phyloP scores from a whole-genome alignment of 352 stramenopile species.

The Globisporangium radiosum region DNA sequence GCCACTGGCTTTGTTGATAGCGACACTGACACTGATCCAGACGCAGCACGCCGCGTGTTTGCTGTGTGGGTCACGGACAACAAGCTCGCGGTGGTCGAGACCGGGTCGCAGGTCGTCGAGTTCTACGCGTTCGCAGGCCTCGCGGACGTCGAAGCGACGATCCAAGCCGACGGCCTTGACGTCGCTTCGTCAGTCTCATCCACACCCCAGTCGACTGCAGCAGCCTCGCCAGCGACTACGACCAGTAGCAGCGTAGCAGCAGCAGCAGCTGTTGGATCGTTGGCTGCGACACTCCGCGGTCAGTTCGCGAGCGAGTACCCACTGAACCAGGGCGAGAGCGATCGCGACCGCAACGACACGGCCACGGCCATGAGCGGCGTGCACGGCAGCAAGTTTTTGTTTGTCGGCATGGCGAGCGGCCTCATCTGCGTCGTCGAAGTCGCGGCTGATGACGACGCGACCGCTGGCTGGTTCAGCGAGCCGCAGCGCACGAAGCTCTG shows the following conservation, averaged over 20 bases:
- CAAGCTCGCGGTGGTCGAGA: slow-evolving; percentile 59
- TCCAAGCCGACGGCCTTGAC: slow-evolving; percentile 16
- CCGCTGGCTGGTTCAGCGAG: slow-evolving; percentile 28
- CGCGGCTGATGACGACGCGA: slow-evolving; percentile 4
- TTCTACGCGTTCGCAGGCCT: slow-evolving; percentile 70
- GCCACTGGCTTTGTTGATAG: not conserved
- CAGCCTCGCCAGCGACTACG: not conserved
- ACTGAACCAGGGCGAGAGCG: slow-evolving; percentile 46
- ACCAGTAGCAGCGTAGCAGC: not conserved
- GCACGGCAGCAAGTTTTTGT: slow-evolving; percentile 46
- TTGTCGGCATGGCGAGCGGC: slow-evolving; percentile 69
- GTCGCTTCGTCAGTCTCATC: slow-evolving; percentile 1
- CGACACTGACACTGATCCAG: slow-evolving; percentile 3
- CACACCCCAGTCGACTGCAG: not conserved
- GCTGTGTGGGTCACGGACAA: slow-evolving; percentile 46
- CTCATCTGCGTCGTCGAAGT: slow-evolving; percentile 67
- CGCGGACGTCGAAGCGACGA: slow-evolving; percentile 7
- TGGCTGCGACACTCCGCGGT: slow-evolving; percentile 6
- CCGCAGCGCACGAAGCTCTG: slow-evolving; percentile 37
- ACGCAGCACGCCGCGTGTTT: slow-evolving; percentile 30
- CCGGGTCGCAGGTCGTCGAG: slow-evolving; percentile 47
- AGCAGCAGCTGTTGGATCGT: not conserved
- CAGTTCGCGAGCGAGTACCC: slow-evolving; percentile 46
- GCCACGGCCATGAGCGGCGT: slow-evolving; percentile 41
- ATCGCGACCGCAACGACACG: slow-evolving; percentile 40